Evolutionary conservation across 2,329 filamentous ascomycete genomes (phyloP).

Genomic region (Clarireedia sp.): DNA sequence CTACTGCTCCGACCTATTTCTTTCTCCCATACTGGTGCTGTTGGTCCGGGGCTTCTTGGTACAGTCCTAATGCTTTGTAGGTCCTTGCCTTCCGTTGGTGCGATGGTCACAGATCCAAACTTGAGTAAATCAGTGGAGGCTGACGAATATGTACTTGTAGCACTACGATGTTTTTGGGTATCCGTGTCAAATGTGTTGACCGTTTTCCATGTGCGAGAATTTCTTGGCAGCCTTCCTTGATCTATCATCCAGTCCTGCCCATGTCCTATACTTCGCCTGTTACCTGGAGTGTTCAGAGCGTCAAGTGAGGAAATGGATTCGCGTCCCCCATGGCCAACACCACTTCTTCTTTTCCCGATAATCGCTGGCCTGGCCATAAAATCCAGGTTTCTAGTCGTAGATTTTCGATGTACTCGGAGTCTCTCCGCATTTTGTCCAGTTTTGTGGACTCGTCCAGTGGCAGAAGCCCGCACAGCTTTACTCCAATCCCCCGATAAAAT

Average conservation of each 20-base stretch:
- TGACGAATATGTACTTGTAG: slow-evolving; percentile 8
- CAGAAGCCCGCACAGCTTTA: slow-evolving; percentile 4
- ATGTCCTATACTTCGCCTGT: slow-evolving; percentile 21
- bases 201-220: slow-evolving; percentile 22
- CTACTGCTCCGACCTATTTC: slow-evolving; percentile 4
- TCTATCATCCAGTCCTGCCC: slow-evolving; percentile 17
- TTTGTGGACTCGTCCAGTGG: background rate
- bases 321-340: slow-evolving; percentile 20
- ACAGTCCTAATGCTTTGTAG: slow-evolving; percentile 5
- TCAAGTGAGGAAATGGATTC: slow-evolving; percentile 16
- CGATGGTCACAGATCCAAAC: slow-evolving; percentile 11
- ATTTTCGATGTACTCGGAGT: slow-evolving; percentile 8
- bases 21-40: slow-evolving; percentile 1
- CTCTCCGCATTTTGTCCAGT: background rate
- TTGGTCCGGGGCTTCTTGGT: slow-evolving; percentile 13
- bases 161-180: slow-evolving; percentile 14
- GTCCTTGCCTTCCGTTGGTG: slow-evolving; percentile 16
- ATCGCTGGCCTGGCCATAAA: slow-evolving; percentile 6
- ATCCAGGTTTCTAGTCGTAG: slow-evolving; percentile 16
- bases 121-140: background rate
- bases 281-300: background rate
- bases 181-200: slow-evolving; percentile 11
- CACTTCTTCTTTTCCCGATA: slow-evolving; percentile 10
- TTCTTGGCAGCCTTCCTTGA: slow-evolving; percentile 5
- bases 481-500: slow-evolving; percentile 12